Evolutionary conservation across 352 stramenopile species (phyloP), one percentile per base, ranked within the genome.

Genomic region (Elongisporangium undulatum): DNA sequence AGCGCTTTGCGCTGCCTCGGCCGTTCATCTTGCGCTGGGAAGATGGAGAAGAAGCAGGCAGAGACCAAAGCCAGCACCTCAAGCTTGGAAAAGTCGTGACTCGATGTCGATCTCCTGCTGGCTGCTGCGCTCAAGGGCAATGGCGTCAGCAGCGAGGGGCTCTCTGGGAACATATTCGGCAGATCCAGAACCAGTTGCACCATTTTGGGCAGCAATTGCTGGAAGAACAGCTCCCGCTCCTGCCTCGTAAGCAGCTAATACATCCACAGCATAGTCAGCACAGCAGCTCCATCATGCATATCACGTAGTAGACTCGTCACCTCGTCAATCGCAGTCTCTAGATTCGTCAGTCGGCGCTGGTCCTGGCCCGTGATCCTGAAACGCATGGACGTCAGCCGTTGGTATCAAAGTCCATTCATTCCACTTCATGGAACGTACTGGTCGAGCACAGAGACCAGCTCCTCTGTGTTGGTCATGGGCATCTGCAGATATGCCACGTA

Each of bases 21-120:
- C 1, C 38, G 3, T 6, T 71, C 53, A 16, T 68, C 69, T 65
- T 88, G 77, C 16, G 72, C 66, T 15, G 80, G 77, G 55, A 89
- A 87, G 24, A 90, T 67, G 26, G 72, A 61, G 19, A 90, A 87
- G 56, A 93, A 91, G 53, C 75, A 85, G 23, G 69, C 71, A 5
- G 69, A 73, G 3, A 92, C 58, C 21, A 92, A 49, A 39, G 71
- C 62, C 12, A 89, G 57, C 2, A 68, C 58, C 59, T 90, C 64
- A 0, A 73, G 56, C 56, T 85, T 85, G 0, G 76, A 74, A 21
- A 88, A 74, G 10, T 45, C 34, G 2, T 17, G 34, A 17, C 10
- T 17, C 34, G 34, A 16, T 17, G 34, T 17, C 13, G 10, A 17
- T 45, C 34, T 1, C 12, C 34, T 45, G 10, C 34, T 45, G 34